Percentiles rank a stretch among this genome's conserved stretches.
phyloP scores from a whole-genome alignment of 495 filamentous ascomycete genomes.

The Aspergillus leporis region DNA sequence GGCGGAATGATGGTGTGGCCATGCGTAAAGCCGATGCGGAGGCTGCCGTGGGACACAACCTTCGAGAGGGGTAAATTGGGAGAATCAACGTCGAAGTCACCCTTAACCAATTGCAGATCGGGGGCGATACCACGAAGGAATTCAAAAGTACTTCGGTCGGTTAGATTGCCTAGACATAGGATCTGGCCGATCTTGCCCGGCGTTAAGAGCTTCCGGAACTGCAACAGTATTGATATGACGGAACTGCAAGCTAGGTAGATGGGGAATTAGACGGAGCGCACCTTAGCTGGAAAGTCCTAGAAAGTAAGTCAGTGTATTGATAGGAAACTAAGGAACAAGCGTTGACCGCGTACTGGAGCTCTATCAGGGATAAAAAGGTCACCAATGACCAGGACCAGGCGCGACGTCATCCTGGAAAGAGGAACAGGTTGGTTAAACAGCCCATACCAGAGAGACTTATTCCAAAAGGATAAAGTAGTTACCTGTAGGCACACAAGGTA shows the following conservation, averaged over 20 bases:
- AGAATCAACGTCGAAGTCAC: conserved; percentile 91
- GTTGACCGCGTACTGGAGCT: conserved; percentile 63
- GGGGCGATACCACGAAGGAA: conserved; percentile 90
- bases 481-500: background rate
- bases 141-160: conserved; percentile 89
- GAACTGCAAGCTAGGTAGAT: conserved; percentile 4
- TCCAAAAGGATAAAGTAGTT: background rate
- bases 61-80: conserved; percentile 87
- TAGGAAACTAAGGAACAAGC: background rate
- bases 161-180: conserved; percentile 95
- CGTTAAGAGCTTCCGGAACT: conserved; percentile 98
- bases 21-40: conserved; percentile 95
- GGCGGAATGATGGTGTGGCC: conserved; percentile 92
- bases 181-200: conserved; percentile 98
- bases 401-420: conserved; percentile 64
- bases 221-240: conserved; percentile 20
- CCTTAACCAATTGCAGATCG: conserved; percentile 93
- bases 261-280: conserved; percentile 34
- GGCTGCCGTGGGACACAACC: conserved; percentile 88
- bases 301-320: conserved; percentile 23
- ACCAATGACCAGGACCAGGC: conserved; percentile 87
- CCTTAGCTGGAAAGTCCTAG: conserved; percentile 90
- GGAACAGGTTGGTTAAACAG: conserved; percentile 26
- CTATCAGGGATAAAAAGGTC: conserved; percentile 98
- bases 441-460: conserved; percentile 23